Conservation (phyloP, 108 stramenopile species). For the Skeletonema menzelii region DNA sequence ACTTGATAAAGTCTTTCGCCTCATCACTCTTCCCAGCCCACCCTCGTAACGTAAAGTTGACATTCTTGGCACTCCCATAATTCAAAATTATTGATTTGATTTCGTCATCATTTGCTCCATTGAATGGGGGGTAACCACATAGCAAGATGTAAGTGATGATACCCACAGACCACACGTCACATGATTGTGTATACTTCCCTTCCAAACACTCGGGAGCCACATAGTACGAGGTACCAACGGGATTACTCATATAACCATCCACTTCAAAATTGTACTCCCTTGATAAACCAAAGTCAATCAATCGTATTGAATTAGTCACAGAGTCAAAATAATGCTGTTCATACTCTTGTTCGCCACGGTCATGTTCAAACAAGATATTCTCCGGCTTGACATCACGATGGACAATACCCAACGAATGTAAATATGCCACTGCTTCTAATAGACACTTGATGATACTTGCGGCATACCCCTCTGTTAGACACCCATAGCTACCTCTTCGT, state of each 20-base stretch:
- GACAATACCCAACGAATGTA: constrained; percentile 90
- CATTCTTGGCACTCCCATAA: constrained; percentile 29
- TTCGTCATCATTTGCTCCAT: constrained; percentile 57
- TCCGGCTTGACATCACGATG: constrained; percentile 97
- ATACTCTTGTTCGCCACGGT: constrained; percentile 9
- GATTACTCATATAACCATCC: constrained; percentile 57
- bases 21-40: constrained; percentile 73
- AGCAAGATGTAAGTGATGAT: constrained; percentile 86
- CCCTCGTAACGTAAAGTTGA: constrained; percentile 67
- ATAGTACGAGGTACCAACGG: constrained; percentile 78
- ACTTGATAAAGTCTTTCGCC: constrained; percentile 78
- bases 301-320: not conserved
- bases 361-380: constrained; percentile 72
- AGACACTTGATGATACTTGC: constrained; percentile 62
- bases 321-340: too few species aligned
- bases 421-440: constrained; percentile 75
- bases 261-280: not conserved
- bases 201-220: constrained; percentile 83
- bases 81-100: constrained; percentile 10
- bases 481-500: constrained; percentile 25
- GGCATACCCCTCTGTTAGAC: constrained; percentile 76
- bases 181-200: constrained; percentile 73
- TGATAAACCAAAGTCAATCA: constrained; percentile 36
- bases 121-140: constrained; percentile 91
- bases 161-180: constrained; percentile 88